These are phyloP conservation scores for Encephalitozoon hellem DNA, from an alignment of 371 early-diverging fungal genomes.

Conservation along the genomic window DNA sequence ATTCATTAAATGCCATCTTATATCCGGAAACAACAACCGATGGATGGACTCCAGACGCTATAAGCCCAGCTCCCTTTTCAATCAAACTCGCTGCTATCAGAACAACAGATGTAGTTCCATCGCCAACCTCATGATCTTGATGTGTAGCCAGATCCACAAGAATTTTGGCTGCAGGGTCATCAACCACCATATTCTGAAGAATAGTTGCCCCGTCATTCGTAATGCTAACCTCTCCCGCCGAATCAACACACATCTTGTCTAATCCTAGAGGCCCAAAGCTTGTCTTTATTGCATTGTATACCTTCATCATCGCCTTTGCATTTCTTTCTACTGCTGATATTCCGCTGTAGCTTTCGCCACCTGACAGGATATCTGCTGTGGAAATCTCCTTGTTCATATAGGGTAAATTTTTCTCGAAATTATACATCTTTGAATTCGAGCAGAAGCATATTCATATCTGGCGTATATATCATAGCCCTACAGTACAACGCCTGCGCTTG, in stretches of 20 bases:
- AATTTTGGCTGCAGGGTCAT: conserved; percentile 90
- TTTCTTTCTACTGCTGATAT: conserved; percentile 33
- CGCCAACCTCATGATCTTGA: conserved; percentile 98
- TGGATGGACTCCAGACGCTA: conserved; percentile 93
- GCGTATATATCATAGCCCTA: neutral
- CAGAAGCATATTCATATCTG: neutral
- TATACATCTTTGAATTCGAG: neutral
- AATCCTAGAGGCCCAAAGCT: conserved; percentile 97
- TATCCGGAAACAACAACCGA: conserved; percentile 94
- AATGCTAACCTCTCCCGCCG: conserved; percentile 94
- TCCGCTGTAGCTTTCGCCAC: conserved; percentile 19
- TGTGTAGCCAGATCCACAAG: conserved; percentile 93
- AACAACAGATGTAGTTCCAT: conserved; percentile 99
- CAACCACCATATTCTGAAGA: conserved; percentile 82
- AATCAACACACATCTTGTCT: conserved; percentile 99
- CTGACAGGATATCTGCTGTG: conserved; percentile 36
- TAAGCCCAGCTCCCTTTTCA: conserved; percentile 83
- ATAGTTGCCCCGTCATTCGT: conserved; percentile 99
- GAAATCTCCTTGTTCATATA: conserved; percentile 41
- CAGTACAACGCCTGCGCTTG: neutral
- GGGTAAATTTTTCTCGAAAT: neutral
- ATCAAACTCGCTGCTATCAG: conserved; percentile 92
- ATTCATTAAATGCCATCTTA: conserved; percentile 90
- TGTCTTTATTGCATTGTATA: conserved; percentile 80
- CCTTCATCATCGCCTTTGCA: conserved; percentile 22